Base-by-base conservation (phyloP, 768 basidiomycete genomes). In the Termitomyces sp. region DNA sequence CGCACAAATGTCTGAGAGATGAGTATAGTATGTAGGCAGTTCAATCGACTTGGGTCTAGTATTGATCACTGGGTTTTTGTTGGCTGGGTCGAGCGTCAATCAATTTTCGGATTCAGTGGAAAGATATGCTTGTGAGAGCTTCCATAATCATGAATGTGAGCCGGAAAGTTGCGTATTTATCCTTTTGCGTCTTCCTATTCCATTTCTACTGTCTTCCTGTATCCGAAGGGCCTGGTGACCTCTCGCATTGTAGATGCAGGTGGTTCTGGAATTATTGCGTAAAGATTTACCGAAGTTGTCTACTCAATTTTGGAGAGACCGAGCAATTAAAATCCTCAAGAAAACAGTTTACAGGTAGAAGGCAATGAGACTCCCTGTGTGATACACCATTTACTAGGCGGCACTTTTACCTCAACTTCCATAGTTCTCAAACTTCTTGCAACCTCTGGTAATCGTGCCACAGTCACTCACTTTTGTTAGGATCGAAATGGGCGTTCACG, bases 1-100 rank as follows among this genome's bases (percentile, higher is more conserved):
- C 48, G 86, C 87, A 8, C 80, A 85, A 64, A 87, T 88, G 79
- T 85, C 83, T 35, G 77, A 78, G 67, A 71, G 75, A 58, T 76
- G 57, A 68, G 38, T 38, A 24, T n/a, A n/a, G 18, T 12, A 7
- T 26, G n/a, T 28, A 40, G 38, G 18, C 18, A 38, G 38, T 24
- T 28, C 47, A 28, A 14, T 40, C 18, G 24, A 52, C 50, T 38
- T n/a, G 24, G 24, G 38, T 36, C 26, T 26, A 18, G 35, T 50
- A 22, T 35, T 36, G 35, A 38, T 49, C 20, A 22, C 22, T 22
- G 10, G 47, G 47, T 49, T 33, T 49, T 4, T 35, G 32, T 49
- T 22, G 32, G 48, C n/a, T 36, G 49, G 33, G 5, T 35, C 13
- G 33, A 18, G 22, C n/a, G 26, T 51, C 9, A 16, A 38, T 51